phyloP scores from a whole-genome alignment of 176 grass and related monocot species.

The Phragmites australis region DNA sequence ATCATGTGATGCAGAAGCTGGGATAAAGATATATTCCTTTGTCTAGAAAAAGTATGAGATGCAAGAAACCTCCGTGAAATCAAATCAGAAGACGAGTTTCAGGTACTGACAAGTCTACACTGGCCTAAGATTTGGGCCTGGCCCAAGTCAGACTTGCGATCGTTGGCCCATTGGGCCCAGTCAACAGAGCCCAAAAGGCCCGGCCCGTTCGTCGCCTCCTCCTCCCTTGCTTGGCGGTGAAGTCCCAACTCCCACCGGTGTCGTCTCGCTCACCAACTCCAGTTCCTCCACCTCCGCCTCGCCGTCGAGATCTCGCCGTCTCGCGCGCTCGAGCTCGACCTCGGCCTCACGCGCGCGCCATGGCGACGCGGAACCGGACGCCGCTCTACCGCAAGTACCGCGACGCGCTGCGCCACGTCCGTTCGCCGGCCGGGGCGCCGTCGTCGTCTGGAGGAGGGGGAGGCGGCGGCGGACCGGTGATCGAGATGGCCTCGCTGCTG shows the following conservation, averaged over 20 bases:
- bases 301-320: slow-evolving; percentile 41
- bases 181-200: not conserved
- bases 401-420: slow-evolving; percentile 84
- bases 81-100: too few species aligned
- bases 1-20: too few species aligned
- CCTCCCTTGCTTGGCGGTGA: slow-evolving; percentile 33
- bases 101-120: too few species aligned
- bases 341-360: slow-evolving; percentile 22
- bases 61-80: too few species aligned
- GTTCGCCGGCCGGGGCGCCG: slow-evolving; percentile 49
- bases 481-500: slow-evolving; percentile 86
- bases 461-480: slow-evolving; percentile 57
- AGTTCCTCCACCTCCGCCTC: slow-evolving; percentile 6
- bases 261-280: slow-evolving; percentile 40
- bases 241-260: slow-evolving; percentile 14
- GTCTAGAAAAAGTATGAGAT: too few species aligned
- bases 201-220: not conserved
- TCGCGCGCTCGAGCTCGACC: not conserved
- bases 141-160: not conserved
- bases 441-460: slow-evolving; percentile 37
- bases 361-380: slow-evolving; percentile 93
- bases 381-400: slow-evolving; percentile 89
- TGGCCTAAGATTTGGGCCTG: not conserved
- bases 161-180: not conserved
- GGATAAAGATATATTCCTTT: too few species aligned